phyloP scores from a whole-genome alignment of 129 eudicot species.

The Kitagawia praeruptora region DNA sequence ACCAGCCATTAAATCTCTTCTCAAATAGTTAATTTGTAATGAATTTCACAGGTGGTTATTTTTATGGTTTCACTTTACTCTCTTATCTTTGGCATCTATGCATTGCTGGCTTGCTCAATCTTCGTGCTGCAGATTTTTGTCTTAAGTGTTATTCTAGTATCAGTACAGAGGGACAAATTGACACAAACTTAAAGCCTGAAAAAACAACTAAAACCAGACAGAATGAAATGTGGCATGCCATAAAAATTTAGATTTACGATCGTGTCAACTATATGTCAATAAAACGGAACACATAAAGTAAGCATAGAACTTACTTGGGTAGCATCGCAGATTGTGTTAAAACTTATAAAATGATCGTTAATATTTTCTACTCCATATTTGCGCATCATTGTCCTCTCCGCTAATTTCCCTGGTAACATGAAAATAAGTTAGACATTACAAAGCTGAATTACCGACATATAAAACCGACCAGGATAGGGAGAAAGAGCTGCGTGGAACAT shows the following conservation, averaged over 20 bases:
- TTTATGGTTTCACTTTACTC: neutral
- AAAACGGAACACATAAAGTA: neutral
- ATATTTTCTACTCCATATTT: conserved; percentile 69
- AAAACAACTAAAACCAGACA: neutral
- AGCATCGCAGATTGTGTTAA: conserved; percentile 90
- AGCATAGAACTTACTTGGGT: conserved; percentile 48
- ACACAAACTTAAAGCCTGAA: neutral
- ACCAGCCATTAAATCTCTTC: neutral
- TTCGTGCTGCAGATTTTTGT: conserved; percentile 1
- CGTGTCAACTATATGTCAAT: neutral
- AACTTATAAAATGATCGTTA: conserved; percentile 65
- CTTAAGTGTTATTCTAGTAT: neutral
- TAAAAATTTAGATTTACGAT: neutral
- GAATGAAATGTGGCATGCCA: neutral
- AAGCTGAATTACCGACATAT: conserved; percentile 6
- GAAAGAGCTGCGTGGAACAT: neutral
- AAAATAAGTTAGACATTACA: conserved; percentile 10
- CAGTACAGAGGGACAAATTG: neutral
- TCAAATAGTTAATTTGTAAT: neutral
- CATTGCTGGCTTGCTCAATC: neutral
- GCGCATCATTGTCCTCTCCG: conserved; percentile 81
- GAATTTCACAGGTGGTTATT: neutral
- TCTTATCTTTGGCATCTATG: neutral
- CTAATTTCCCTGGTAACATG: conserved; percentile 46
- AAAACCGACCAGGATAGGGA: neutral